These are phyloP conservation scores for Orbilia brochopaga DNA, from an alignment of 2,329 filamentous ascomycete species.

Conservation along the genomic window DNA sequence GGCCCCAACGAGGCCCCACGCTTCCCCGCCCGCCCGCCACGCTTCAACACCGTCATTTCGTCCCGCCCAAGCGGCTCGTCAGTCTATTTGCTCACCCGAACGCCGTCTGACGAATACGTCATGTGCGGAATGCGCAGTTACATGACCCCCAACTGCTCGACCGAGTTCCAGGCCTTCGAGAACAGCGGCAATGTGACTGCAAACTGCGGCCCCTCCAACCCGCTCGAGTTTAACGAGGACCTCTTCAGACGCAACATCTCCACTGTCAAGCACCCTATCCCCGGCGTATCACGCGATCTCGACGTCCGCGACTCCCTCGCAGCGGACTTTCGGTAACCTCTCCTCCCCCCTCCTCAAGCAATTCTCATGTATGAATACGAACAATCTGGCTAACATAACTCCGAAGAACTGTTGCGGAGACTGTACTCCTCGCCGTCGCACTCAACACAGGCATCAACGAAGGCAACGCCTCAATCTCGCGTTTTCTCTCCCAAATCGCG, in stretches of 20 bases:
- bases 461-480: slow-evolving; percentile 66
- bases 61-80: slow-evolving; percentile 8
- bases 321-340: slow-evolving; percentile 30
- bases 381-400: not conserved
- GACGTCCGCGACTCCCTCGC: slow-evolving; percentile 60
- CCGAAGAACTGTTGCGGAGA: slow-evolving; percentile 13
- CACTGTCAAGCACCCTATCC: slow-evolving; percentile 21
- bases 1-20: slow-evolving; percentile 22
- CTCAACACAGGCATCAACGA: slow-evolving; percentile 65
- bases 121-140: slow-evolving; percentile 72
- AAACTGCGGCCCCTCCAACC: slow-evolving; percentile 29
- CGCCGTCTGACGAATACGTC: slow-evolving; percentile 56
- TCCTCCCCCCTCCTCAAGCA: too few relatives aligned
- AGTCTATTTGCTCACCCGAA: slow-evolving; percentile 21
- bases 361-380: not conserved
- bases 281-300: slow-evolving; percentile 59
- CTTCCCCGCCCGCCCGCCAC: slow-evolving; percentile 13
- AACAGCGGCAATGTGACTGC: slow-evolving; percentile 33
- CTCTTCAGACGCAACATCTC: slow-evolving; percentile 16
- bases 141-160: slow-evolving; percentile 68
- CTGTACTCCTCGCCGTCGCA: slow-evolving; percentile 59
- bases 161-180: slow-evolving; percentile 44
- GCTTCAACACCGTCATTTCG: slow-evolving; percentile 18
- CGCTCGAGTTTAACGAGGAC: slow-evolving; percentile 50
- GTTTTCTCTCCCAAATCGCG: slow-evolving; percentile 66